These are phyloP conservation scores for Candida krabiensis DNA, from an alignment of 805 yeast genomes.

Conservation along the genomic window DNA sequence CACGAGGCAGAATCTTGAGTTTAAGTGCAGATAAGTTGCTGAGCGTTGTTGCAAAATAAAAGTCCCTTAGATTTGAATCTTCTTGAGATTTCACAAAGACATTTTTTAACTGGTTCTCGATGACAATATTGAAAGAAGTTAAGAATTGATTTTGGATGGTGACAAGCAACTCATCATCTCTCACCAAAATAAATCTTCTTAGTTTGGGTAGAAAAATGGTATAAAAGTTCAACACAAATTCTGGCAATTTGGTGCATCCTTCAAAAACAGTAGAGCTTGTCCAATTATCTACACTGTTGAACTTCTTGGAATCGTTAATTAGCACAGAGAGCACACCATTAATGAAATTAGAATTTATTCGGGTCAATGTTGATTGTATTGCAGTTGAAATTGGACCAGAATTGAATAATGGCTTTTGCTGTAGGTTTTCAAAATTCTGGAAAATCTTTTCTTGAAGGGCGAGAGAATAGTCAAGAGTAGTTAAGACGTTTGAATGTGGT, in stretches of 20 bases:
- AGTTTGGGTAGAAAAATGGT: conserved; percentile 34
- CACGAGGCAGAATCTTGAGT: conserved; percentile 44
- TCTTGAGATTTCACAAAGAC: conserved; percentile 36
- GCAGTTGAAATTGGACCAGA: conserved; percentile 37
- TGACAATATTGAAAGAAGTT: conserved; percentile 32
- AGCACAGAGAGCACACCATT: conserved; percentile 27
- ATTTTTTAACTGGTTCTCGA: conserved; percentile 47
- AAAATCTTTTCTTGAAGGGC: conserved; percentile 43
- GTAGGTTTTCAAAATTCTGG: conserved; percentile 32
- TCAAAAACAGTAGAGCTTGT: conserved; percentile 24
- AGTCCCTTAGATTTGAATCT: conserved; percentile 17
- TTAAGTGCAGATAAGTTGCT: conserved; percentile 54
- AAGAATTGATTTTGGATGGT: conserved; percentile 36
- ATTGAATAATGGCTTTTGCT: conserved; percentile 37
- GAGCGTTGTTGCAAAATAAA: conserved; percentile 38
- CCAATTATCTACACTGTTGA: conserved; percentile 40
- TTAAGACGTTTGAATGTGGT: conserved; percentile 60
- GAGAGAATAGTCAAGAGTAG: conserved; percentile 54
- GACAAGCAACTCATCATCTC: conserved; percentile 18
- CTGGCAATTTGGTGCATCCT: conserved; percentile 39
- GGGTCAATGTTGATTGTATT: conserved; percentile 14
- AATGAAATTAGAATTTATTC: conserved; percentile 27
- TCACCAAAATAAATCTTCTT: conserved; percentile 19
- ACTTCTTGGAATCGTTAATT: conserved; percentile 24
- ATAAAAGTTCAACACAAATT: conserved; percentile 39